Conservation (phyloP, 345 rosid species). For the Raphanus sativus region DNA sequence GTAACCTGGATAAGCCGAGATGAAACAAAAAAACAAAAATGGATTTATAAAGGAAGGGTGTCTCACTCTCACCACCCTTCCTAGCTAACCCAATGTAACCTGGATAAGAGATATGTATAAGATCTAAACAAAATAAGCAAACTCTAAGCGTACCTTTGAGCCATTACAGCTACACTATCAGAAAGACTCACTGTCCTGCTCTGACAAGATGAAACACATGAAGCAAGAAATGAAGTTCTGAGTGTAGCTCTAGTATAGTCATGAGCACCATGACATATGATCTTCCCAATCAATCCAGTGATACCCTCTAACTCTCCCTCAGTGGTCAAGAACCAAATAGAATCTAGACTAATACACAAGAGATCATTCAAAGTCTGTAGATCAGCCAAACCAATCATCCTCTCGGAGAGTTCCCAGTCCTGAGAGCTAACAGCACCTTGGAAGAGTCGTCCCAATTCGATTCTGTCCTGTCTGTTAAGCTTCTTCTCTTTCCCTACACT, state of each 20-base stretch:
- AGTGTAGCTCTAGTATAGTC: constrained; percentile 97
- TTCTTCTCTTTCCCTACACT: constrained; percentile 56
- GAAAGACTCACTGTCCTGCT: constrained; percentile 77
- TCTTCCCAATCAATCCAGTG: constrained; percentile 67
- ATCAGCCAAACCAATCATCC: constrained; percentile 67
- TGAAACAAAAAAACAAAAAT: background rate
- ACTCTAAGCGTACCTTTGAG: constrained; percentile 61
- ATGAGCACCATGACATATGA: constrained; percentile 80
- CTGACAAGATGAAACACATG: constrained; percentile 94
- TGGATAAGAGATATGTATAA: constrained; percentile 40
- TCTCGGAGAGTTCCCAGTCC: constrained; percentile 86
- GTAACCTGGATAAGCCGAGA: constrained; percentile 62
- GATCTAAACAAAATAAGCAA: background rate
- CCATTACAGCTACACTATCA: constrained; percentile 91
- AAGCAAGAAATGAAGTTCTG: constrained; percentile 93
- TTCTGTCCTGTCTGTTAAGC: constrained; percentile 70
- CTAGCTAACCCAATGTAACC: constrained; percentile 44
- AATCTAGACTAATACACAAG: constrained; percentile 79
- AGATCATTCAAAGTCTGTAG: constrained; percentile 84
- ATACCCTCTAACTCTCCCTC: constrained; percentile 46
- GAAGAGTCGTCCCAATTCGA: constrained; percentile 72
- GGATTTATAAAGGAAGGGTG: constrained; percentile 9
- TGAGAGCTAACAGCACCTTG: constrained; percentile 83
- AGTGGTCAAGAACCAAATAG: constrained; percentile 88
- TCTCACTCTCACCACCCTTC: background rate